Evolutionary conservation across 192 early-diverging fungal species (phyloP).

Genomic region (Rhizoclosmatium globosum): DNA sequence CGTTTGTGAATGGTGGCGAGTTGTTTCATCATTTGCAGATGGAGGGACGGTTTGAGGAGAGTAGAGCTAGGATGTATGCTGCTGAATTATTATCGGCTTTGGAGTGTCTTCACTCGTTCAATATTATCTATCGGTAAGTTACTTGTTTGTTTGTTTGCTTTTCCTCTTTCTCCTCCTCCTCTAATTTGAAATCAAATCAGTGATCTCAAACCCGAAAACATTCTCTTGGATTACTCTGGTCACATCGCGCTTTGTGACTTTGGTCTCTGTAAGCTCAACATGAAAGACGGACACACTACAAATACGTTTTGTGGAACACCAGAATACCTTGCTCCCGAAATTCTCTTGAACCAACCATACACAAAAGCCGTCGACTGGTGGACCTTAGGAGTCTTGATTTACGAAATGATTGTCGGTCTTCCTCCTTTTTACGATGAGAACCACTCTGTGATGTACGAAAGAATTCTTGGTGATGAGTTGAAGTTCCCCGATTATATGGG

Average conservation of each 20-base stretch:
- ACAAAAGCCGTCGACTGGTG: conserved; percentile 94
- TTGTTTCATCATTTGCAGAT: conserved; percentile 44
- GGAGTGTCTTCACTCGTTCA: conserved; percentile 88
- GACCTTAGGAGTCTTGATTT: conserved; percentile 90
- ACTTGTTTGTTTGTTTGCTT: not conserved
- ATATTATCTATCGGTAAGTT: conserved; percentile 81
- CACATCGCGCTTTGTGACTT: conserved; percentile 87
- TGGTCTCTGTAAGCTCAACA: conserved; percentile 93
- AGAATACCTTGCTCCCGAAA: conserved; percentile 93
- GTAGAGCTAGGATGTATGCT: conserved; percentile 84
- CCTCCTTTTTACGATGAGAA: conserved; percentile 91
- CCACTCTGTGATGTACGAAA: conserved; percentile 85
- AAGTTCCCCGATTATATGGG: conserved; percentile 65
- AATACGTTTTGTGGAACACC: conserved; percentile 78
- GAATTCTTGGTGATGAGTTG: conserved; percentile 77
- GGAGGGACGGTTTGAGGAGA: conserved; percentile 62
- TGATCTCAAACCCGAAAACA: conserved; percentile 86
- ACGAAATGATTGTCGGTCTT: conserved; percentile 88
- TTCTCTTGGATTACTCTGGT: conserved; percentile 90
- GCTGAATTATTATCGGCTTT: conserved; percentile 90
- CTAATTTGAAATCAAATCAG: conserved; percentile 56
- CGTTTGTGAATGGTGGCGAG: conserved; percentile 85
- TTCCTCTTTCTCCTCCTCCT: conserved; percentile 17
- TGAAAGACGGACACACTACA: conserved; percentile 84
- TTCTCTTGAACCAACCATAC: conserved; percentile 86